Percentiles rank a stretch among this genome's conserved stretches.
Conservation (phyloP, 1,284 basidiomycete genomes). For the Sporisorium scitamineum region DNA sequence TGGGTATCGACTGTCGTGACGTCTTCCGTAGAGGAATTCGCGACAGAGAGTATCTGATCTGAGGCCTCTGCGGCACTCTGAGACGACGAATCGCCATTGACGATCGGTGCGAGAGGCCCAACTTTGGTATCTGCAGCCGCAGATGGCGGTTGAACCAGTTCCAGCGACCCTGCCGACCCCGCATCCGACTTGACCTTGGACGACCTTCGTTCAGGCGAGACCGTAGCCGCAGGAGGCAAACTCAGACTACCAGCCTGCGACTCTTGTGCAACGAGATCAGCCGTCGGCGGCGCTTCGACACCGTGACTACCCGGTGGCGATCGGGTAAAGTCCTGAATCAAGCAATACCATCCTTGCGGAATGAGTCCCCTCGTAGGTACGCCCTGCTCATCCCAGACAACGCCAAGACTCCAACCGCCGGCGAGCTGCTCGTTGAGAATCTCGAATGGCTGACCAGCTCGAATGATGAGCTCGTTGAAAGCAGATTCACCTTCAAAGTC, state of each 20-base stretch:
- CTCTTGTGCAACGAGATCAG: not conserved
- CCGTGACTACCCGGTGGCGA: conserved; percentile 23
- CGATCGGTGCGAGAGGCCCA: not conserved
- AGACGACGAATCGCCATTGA: not conserved
- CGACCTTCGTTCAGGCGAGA: conserved; percentile 1
- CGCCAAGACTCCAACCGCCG: conserved; percentile 59
- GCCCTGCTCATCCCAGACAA: conserved; percentile 41
- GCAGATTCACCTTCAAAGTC: conserved; percentile 56
- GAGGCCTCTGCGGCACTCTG: not conserved
- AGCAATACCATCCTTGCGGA: conserved; percentile 59
- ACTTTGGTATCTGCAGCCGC: not conserved
- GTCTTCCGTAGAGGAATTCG: conserved; percentile 1
- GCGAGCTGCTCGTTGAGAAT: conserved; percentile 57
- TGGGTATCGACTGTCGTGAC: not conserved
- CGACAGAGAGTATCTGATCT: not conserved
- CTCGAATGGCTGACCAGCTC: conserved; percentile 55
- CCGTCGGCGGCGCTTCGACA: conserved; percentile 15
- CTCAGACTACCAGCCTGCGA: not conserved
- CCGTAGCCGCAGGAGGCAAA: conserved; percentile 5
- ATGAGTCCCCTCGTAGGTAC: conserved; percentile 52
- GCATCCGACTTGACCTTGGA: not conserved
- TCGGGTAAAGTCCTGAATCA: conserved; percentile 52
- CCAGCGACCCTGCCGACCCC: not conserved
- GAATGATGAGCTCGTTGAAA: conserved; percentile 58
- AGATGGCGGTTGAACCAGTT: not conserved